Evolutionary conservation across 805 yeast species (phyloP).

Genomic region (Pichia rugopelliculosa): DNA sequence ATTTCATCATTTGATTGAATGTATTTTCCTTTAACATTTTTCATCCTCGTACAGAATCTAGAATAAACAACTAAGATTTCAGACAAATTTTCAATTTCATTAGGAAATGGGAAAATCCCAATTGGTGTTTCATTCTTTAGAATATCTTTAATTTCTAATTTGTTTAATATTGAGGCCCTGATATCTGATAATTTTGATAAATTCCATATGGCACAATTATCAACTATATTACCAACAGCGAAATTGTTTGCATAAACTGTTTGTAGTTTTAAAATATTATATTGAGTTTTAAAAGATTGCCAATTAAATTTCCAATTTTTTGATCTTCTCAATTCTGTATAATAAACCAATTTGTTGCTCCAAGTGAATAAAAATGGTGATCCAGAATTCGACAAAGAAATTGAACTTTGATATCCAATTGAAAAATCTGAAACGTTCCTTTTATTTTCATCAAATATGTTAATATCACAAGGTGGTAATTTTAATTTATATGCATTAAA

Average conservation of each 20-base stretch:
- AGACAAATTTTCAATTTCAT: conserved; percentile 12
- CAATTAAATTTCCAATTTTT: conserved; percentile 19
- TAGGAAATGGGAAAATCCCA: conserved; percentile 22
- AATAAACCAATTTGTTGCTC: conserved; percentile 40
- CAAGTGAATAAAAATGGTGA: conserved; percentile 40
- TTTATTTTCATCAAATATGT: conserved; percentile 11
- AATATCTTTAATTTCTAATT: conserved; percentile 22
- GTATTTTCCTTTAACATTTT: conserved; percentile 17
- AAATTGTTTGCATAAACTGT: conserved; percentile 24
- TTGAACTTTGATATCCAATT: conserved; percentile 63
- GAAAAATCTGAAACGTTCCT: conserved; percentile 54
- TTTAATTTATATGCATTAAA: conserved; percentile 48
- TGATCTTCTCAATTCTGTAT: conserved; percentile 24
- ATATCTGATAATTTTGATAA: conserved; percentile 23
- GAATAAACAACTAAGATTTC: conserved; percentile 26
- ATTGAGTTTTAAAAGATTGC: conserved; percentile 23
- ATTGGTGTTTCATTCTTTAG: conserved; percentile 23
- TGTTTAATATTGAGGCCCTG: conserved; percentile 21
- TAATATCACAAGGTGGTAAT: conserved; percentile 34
- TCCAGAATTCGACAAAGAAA: conserved; percentile 28
- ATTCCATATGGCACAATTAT: conserved; percentile 23
- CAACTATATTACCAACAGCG: conserved; percentile 23
- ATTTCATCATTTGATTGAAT: conserved; percentile 22
- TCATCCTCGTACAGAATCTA: conserved; percentile 23
- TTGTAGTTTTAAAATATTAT: conserved; percentile 19